These are phyloP conservation scores for Oropetium thomaeum DNA, from an alignment of 176 grass and related monocot species.

Conservation along the genomic window DNA sequence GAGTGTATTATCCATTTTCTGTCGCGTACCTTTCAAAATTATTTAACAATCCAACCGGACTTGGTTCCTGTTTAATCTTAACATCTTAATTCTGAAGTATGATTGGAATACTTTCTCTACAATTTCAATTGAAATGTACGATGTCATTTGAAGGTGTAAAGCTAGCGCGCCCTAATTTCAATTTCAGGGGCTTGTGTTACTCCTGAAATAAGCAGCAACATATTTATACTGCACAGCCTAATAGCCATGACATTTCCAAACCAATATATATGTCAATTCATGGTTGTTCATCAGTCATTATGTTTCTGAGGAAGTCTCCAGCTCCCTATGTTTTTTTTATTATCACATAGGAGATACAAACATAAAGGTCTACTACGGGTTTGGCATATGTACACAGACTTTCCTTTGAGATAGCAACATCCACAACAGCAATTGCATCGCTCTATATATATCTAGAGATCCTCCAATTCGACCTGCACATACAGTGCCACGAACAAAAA, in stretches of 20 bases:
- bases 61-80: background rate
- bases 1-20: too few species aligned
- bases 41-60: background rate
- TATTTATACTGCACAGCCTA: background rate
- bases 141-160: too few species aligned
- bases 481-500: background rate
- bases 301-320: background rate
- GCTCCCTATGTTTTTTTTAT: too few species aligned
- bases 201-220: too few species aligned
- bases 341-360: background rate
- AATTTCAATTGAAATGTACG: too few species aligned
- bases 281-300: background rate
- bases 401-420: background rate
- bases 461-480: background rate
- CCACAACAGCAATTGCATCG: background rate
- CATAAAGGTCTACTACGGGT: too few species aligned
- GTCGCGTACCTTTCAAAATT: background rate
- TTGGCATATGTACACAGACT: slow-evolving; percentile 9
- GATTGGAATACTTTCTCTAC: too few species aligned
- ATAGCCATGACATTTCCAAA: background rate
- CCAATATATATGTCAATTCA: slow-evolving; percentile 17
- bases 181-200: too few species aligned
- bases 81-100: too few species aligned
- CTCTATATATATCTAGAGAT: too few species aligned
- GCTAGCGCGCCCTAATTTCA: too few species aligned